A percentile compares a stretch with the other conserved stretches of the same genome.
phyloP scores from a whole-genome alignment of 345 rosid genomes.

The Orychophragmus violaceus region DNA sequence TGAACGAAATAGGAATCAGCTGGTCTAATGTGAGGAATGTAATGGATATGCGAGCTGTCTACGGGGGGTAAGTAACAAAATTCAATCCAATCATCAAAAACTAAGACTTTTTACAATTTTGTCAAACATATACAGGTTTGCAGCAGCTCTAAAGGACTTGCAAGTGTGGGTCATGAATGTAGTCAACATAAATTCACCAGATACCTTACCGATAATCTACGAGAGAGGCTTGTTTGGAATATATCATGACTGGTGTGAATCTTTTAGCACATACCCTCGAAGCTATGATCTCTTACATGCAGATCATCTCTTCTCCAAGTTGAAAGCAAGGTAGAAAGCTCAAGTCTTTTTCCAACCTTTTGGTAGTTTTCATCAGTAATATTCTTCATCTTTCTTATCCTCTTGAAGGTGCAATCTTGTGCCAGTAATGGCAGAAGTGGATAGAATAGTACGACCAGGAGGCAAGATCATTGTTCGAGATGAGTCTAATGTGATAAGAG shows the following conservation, averaged over 20 bases:
- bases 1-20: conserved; percentile 69
- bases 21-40: conserved; percentile 82
- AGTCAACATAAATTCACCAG: conserved; percentile 74
- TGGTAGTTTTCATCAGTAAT: not conserved
- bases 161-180: conserved; percentile 81
- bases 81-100: not conserved
- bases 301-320: conserved; percentile 86
- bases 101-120: not conserved
- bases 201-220: conserved; percentile 80
- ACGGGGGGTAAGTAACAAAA: conserved; percentile 57
- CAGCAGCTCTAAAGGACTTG: conserved; percentile 73
- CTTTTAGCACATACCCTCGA: conserved; percentile 84
- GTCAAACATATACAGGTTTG: conserved; percentile 50
- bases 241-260: conserved; percentile 94
- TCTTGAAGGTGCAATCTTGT: conserved; percentile 67
- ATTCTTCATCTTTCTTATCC: not conserved
- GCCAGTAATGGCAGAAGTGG: conserved; percentile 85
- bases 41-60: conserved; percentile 96
- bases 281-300: conserved; percentile 84
- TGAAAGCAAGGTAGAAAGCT: conserved; percentile 48
- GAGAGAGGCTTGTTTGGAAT: conserved; percentile 89
- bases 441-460: conserved; percentile 88
- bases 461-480: conserved; percentile 80
- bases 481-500: conserved; percentile 51
- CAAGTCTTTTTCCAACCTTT: not conserved